These are phyloP conservation scores for Boletus sp. DNA, from an alignment of 1,284 basidiomycete species.

Conservation along the genomic window DNA sequence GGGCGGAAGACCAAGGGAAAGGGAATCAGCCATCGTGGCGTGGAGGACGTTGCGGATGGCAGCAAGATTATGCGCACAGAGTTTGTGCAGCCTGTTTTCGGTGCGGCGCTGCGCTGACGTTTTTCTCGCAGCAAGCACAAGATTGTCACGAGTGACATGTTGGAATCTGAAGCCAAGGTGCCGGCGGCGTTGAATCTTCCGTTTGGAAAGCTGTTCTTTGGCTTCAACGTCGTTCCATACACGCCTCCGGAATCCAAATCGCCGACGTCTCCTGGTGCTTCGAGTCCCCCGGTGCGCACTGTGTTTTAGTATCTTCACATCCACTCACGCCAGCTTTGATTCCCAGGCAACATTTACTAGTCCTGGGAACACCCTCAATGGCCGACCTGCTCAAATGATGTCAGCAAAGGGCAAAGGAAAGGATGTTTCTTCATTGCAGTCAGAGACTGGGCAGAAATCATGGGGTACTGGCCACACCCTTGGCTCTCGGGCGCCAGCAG, in stretches of 20 bases:
- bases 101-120: slow-evolving; percentile 11
- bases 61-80: slow-evolving; percentile 88
- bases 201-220: slow-evolving; percentile 92
- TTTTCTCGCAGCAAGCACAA: slow-evolving; percentile 62
- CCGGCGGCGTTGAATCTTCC: slow-evolving; percentile 90
- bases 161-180: slow-evolving; percentile 75
- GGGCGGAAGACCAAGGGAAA: slow-evolving; percentile 92
- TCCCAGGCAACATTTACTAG: slow-evolving; percentile 45
- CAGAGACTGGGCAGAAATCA: slow-evolving; percentile 28
- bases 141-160: slow-evolving; percentile 80
- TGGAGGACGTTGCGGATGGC: slow-evolving; percentile 72
- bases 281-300: slow-evolving; percentile 26
- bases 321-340: slow-evolving; percentile 1
- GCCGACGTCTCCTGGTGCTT: slow-evolving; percentile 27
- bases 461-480: slow-evolving; percentile 64
- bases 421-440: slow-evolving; percentile 34
- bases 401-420: slow-evolving; percentile 53
- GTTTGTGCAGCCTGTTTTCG: slow-evolving; percentile 46
- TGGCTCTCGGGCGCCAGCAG: slow-evolving; percentile 38
- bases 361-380: slow-evolving; percentile 51
- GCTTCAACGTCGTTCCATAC: slow-evolving; percentile 76
- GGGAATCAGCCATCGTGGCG: slow-evolving; percentile 78
- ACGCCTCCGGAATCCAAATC: slow-evolving; percentile 44
- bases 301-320: neutral
- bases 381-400: slow-evolving; percentile 35